phyloP scores from a whole-genome alignment of 2,329 filamentous ascomycete genomes.

The Neofusicoccum umdonicola region DNA sequence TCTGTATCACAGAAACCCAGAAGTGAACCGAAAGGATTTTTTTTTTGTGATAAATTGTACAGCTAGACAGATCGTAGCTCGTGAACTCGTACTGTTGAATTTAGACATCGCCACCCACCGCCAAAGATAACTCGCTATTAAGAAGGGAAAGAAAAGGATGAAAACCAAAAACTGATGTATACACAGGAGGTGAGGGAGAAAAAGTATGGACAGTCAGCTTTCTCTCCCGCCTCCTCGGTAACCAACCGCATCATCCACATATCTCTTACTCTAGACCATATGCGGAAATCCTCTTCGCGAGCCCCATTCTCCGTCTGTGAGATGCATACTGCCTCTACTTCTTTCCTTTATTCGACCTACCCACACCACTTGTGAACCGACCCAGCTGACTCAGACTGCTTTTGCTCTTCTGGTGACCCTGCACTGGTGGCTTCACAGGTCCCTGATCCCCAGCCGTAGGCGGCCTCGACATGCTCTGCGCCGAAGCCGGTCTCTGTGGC shows the following conservation, averaged over 20 bases:
- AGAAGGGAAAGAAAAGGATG: not conserved
- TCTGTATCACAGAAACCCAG: not conserved
- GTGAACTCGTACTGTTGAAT: not conserved
- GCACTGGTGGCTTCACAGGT: slow-evolving; percentile 22
- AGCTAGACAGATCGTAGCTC: not conserved
- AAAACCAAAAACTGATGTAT: not conserved
- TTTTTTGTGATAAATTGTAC: not conserved
- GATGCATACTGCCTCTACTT: slow-evolving; percentile 1
- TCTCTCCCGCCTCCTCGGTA: not conserved
- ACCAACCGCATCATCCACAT: not conserved
- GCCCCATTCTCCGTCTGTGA: too few species aligned
- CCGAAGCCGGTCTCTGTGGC: slow-evolving; percentile 18
- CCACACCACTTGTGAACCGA: slow-evolving; percentile 29
- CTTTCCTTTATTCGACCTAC: slow-evolving; percentile 29
- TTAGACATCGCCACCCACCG: not conserved
- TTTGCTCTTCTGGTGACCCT: slow-evolving; percentile 34
- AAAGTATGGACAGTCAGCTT: not conserved
- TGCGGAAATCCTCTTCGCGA: not conserved
- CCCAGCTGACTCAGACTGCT: slow-evolving; percentile 46
- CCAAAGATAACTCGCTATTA: not conserved
- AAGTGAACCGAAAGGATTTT: not conserved
- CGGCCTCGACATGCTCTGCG: slow-evolving; percentile 19
- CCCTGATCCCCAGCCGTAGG: slow-evolving; percentile 25
- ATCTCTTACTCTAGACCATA: not conserved
- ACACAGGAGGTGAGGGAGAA: not conserved